Evolutionary conservation across 2,329 filamentous ascomycete genomes (phyloP).

Genomic region (Penicillium sclerotiorum): DNA sequence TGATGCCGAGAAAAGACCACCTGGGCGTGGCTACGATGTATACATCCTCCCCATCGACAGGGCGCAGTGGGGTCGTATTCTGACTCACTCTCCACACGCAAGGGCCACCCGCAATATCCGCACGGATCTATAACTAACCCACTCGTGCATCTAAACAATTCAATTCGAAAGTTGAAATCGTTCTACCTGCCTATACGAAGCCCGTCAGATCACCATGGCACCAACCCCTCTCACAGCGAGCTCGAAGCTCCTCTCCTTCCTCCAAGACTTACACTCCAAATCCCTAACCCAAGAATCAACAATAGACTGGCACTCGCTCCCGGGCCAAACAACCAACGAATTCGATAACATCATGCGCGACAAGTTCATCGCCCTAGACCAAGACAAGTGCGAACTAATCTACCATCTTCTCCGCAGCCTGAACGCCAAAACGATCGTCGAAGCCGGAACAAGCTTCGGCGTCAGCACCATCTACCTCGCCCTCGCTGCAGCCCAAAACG

Average conservation of each 20-base stretch:
- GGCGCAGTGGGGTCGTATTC: not conserved
- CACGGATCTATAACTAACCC: no score
- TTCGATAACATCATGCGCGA: slow-evolving; percentile 52
- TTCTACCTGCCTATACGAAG: not conserved
- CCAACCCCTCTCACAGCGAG: slow-evolving; percentile 14
- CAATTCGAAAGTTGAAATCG: no score
- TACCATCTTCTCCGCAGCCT: slow-evolving; percentile 57
- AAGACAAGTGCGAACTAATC: slow-evolving; percentile 60
- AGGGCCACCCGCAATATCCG: not conserved
- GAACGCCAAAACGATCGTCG: slow-evolving; percentile 57
- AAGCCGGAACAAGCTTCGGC: slow-evolving; percentile 65
- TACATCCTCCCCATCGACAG: not conserved
- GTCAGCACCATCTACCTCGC: slow-evolving; percentile 66
- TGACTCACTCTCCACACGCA: not conserved
- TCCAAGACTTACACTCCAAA: slow-evolving; percentile 34
- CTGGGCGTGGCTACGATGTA: no score
- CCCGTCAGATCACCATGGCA: slow-evolving; percentile 11
- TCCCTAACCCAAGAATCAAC: slow-evolving; percentile 37
- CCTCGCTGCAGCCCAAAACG: slow-evolving; percentile 57
- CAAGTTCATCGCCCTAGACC: slow-evolving; percentile 63
- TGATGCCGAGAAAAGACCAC: not conserved
- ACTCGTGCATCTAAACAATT: no score
- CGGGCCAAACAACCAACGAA: slow-evolving; percentile 23
- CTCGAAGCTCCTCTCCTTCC: slow-evolving; percentile 25
- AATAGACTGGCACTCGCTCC: slow-evolving; percentile 18